Evolutionary conservation across 2,329 filamentous ascomycete genomes (phyloP).

Genomic region (Hymenoscyphus occultus): DNA sequence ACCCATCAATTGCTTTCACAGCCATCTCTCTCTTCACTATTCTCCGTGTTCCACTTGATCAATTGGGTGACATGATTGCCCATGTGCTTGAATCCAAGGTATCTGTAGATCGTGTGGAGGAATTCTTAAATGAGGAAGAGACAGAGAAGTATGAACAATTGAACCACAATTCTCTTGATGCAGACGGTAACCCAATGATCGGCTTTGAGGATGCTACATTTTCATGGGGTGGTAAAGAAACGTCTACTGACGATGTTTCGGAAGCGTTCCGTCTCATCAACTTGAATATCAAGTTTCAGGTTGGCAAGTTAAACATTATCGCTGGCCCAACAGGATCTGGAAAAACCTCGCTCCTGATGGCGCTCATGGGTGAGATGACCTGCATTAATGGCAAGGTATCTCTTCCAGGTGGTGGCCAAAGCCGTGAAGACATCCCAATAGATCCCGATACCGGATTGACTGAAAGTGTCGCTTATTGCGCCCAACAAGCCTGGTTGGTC

Average conservation of each 20-base stretch:
- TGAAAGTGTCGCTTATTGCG: constrained; percentile 93
- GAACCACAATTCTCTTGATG: constrained; percentile 63
- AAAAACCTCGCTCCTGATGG: constrained; percentile 96
- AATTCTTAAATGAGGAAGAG: constrained; percentile 89
- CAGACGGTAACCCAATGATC: constrained; percentile 69
- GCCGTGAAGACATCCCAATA: constrained; percentile 77
- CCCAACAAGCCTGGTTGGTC: constrained; percentile 94
- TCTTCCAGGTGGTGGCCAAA: constrained; percentile 74
- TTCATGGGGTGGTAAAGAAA: constrained; percentile 78
- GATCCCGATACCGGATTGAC: constrained; percentile 83
- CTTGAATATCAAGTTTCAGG: constrained; percentile 75
- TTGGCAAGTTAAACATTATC: constrained; percentile 88
- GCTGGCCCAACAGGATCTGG: constrained; percentile 91
- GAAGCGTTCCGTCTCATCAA: constrained; percentile 81
- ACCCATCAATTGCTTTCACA: constrained; percentile 92
- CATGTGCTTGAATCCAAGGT: constrained; percentile 98
- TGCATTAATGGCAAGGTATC: constrained; percentile 75
- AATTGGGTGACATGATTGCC: constrained; percentile 97
- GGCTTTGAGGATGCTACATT: constrained; percentile 83
- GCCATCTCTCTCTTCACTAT: constrained; percentile 94
- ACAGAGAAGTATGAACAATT: constrained; percentile 94
- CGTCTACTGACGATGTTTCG: constrained; percentile 57
- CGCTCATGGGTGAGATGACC: constrained; percentile 93
- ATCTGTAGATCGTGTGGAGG: constrained; percentile 92
- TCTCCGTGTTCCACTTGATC: constrained; percentile 87